Base-by-base conservation (phyloP, 371 early-diverging fungal species). In the Sporodiniella umbellata region DNA sequence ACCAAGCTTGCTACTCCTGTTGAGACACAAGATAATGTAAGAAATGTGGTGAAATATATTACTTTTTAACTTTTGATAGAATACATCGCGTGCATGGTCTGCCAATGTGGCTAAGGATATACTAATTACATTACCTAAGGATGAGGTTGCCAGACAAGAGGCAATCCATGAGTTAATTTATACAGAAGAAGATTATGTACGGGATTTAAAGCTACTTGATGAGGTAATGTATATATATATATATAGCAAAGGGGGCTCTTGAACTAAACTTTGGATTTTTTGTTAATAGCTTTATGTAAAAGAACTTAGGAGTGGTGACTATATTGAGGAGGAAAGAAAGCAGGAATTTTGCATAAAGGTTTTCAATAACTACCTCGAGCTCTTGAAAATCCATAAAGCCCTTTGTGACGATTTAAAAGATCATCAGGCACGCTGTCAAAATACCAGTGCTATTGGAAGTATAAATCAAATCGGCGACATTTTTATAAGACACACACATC, bases 101-200 rank as follows among this genome's bases (percentile, higher is more conserved):
- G 75, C 70, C 48, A 74, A 77, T 4, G 89, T 86, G 0, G 82
- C 92, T 2, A 76, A 80, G 48, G 86, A 85, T 11, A 64, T 96
- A 5, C 61, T 87, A 7, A 82, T 83, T 12, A 80, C 79, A 1
- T 73, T 89, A 1, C 80, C 88, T 1, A 79, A 85, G 22, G 62
- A 77, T 11, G 97, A 97, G 62, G 80, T 84, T 52, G 92, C 88
- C 38, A 80, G 96, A 1, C 98, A 97, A 65, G 96, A 97, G 64
- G 87, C 87, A 15, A 91, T 97, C 51, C 94, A 88, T 67, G 98
- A 97, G 62, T 60, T 96, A 57, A 88, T 97, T 26, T 83, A 90
- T 46, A 91, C 90, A 3, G 96, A 96, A 66, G 83, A 85, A 55
- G 90, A 89, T 53, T 96, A 89, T 67, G 89, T 90, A 21, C 79